Base-by-base conservation (phyloP, 805 yeast species). In the Candida montana region DNA sequence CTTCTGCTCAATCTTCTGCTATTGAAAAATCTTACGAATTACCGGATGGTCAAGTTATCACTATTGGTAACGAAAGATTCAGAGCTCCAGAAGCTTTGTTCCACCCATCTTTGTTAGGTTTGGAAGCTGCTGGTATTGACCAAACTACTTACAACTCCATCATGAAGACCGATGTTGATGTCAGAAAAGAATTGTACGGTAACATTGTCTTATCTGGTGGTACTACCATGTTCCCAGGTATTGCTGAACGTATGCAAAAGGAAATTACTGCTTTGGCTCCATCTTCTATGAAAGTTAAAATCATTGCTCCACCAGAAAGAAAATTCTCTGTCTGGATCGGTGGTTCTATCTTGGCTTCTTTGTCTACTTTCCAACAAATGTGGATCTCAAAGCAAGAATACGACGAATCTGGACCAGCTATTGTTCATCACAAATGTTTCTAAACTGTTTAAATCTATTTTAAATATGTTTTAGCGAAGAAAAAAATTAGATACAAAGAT, bases 341-440 rank as follows among this genome's bases (percentile, higher is more conserved):
- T 81, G 99, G 99, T 77, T 93, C 98, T 61, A 93, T 93, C 66
- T 83, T 93, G 73, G 96, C 99, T 57, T 89, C 97, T 48, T 83
- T 93, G 70, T 87, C 96, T 52, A 93, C 99, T 71, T 93, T 93
- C 97, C 98, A 93, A 81, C 98, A 93, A 77, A 91, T 93, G 98
- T 93, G 99, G 99, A 89, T 93, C 86, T 90, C 98, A 68, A 93
- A 93, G 83, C 98, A 93, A 79, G 99, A 93, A 81, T 93, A 93
- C 85, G 99, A 93, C 83, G 99, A 93, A 80, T 87, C 96, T 76
- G 99, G 99, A 68, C 99, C 99, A 65, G 89, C 97, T 53, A 93
- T 93, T 69, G 99, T 93, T 53, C 74, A 68, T 63, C 72, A 67
- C 67, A 68, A 68, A 55, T 68, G 74, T 68, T 68, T 68, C 72